phyloP scores from a whole-genome alignment of 345 rosid species.

The Brassica napus region Da-Ae NC_063438.1:17125501-17126000 shows the following conservation, averaged over 20 bases:
- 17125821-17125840: not conserved
- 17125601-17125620: slow-evolving; percentile 40
- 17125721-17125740: slow-evolving; percentile 32
- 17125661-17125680: not conserved
- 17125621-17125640: not conserved
- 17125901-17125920: not conserved
- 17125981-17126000: not conserved
- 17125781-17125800: slow-evolving; percentile 11
- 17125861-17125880: not conserved
- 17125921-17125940: not conserved
- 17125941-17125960: not conserved
- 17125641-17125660: not conserved
- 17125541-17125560: slow-evolving; percentile 3
- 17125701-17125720: slow-evolving; percentile 38
- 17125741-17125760: slow-evolving; percentile 37
- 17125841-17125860: not conserved
- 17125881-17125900: not conserved
- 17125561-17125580: slow-evolving; percentile 18
- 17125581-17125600: slow-evolving; percentile 17
- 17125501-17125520: slow-evolving; percentile 17
- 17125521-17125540: slow-evolving; percentile 16
- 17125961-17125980: not conserved
- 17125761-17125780: slow-evolving; percentile 36
- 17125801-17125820: slow-evolving; percentile 21
- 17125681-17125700: not conserved